phyloP scores from a whole-genome alignment of 202 grass and related monocot species.

The Digitaria exilis region DNA sequence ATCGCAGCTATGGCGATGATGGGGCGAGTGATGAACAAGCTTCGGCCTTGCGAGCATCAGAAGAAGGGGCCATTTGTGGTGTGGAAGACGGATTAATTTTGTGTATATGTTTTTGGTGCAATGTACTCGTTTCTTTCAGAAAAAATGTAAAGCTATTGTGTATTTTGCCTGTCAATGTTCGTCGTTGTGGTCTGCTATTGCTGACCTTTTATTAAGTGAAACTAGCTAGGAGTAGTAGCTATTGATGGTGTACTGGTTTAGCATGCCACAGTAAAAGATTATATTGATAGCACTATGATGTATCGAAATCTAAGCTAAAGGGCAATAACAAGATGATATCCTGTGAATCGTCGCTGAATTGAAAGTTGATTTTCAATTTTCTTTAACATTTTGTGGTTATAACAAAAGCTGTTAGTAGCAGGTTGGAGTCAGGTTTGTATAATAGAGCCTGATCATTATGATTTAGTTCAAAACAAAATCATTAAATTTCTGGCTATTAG shows the following conservation, averaged over 20 bases:
- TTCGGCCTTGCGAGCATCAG: slow-evolving; percentile 54
- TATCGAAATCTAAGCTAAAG: not conserved
- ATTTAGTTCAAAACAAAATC: not conserved
- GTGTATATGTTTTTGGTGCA: not conserved
- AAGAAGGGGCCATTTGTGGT: slow-evolving; percentile 61
- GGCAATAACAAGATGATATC: not conserved
- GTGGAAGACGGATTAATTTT: slow-evolving; percentile 56
- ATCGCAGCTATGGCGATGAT: slow-evolving; percentile 86
- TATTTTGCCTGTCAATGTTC: not conserved
- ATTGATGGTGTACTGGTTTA: not conserved
- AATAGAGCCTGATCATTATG: not conserved
- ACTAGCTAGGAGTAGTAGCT: not conserved
- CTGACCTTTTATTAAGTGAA: slow-evolving; percentile 9
- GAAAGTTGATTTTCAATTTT: not conserved
- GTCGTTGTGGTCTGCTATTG: not conserved
- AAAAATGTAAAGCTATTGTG: slow-evolving; percentile 5
- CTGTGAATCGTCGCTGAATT: not conserved
- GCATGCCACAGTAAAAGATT: not conserved
- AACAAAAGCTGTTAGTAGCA: not conserved
- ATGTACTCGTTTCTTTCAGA: not conserved
- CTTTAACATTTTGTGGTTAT: not conserved
- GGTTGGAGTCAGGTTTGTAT: not conserved
- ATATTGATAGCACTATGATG: not conserved
- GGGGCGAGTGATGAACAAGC: slow-evolving; percentile 72
- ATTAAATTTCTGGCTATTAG: not conserved